Conservation (phyloP, 75 land plant species). For the Pinus tabuliformis region DNA sequence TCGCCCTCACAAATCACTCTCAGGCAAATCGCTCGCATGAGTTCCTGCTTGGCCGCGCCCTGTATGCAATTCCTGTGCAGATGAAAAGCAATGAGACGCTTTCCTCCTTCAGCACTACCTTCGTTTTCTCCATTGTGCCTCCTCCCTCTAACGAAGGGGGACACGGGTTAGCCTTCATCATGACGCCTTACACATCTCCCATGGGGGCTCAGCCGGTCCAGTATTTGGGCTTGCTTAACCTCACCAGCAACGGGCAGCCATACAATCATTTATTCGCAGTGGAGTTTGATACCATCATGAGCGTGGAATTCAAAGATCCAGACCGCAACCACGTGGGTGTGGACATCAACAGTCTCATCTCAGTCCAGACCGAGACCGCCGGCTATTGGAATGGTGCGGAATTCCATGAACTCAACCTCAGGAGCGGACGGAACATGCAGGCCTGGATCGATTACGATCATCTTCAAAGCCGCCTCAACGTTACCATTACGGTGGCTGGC, state of each 20-base stretch:
- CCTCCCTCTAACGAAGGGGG: conserved; percentile 19
- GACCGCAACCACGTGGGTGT: conserved; percentile 52
- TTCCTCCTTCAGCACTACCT: conserved; percentile 36
- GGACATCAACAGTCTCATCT: conserved; percentile 22
- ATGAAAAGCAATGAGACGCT: conserved; percentile 10
- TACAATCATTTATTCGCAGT: conserved; percentile 53
- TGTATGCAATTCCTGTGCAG: conserved; percentile 16
- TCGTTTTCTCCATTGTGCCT: conserved; percentile 38
- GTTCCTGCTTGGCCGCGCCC: conserved; percentile 31
- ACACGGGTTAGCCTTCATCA: conserved; percentile 35
- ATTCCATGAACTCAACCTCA: background rate
- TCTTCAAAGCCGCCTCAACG: background rate
- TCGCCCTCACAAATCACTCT: conserved; percentile 32
- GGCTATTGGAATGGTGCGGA: background rate
- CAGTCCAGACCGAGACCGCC: background rate
- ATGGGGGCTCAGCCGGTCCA: conserved; percentile 18
- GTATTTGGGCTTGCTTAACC: conserved; percentile 36
- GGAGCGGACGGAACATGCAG: conserved; percentile 5
- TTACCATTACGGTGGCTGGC: background rate
- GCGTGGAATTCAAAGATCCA: conserved; percentile 26
- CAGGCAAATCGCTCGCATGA: too few relatives aligned
- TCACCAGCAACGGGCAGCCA: conserved; percentile 13
- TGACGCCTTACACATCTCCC: conserved; percentile 14
- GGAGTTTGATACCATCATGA: conserved; percentile 46
- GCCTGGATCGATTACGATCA: conserved; percentile 22